Base-by-base conservation (phyloP, 176 grass and related monocot species). In the Oryza punctata region DNA sequence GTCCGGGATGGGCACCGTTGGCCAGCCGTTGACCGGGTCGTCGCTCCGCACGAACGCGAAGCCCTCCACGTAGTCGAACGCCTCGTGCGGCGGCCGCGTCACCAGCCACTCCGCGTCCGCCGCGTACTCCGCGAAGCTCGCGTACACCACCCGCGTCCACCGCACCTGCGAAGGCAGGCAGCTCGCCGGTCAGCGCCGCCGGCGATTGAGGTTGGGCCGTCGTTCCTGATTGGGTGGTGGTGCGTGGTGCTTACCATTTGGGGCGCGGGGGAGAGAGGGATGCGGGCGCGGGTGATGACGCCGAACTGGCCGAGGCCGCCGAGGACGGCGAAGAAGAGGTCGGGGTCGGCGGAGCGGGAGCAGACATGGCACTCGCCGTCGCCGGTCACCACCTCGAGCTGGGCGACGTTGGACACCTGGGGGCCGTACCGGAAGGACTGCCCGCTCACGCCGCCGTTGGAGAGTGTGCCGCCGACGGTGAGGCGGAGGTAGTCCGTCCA, bases 241-340 rank as follows among this genome's bases (percentile, higher is more conserved):
- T 41, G 32, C 6, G 49, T 52, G 49, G 50, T n/a, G 33, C 11
- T 50, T 78, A 94, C 95, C 95, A 77, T 86, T 49, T 54, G 66
- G 2, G 93, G 96, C 19, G 96, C 93, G 0, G 40, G 81, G 78
- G 57, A 84, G 44, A 96, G 91, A 12, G 89, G 93, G 88, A 99
- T 90, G 63, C 89, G 80, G 0, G 93, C 96, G 63, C 96, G 93
- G 16, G 96, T 98, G 87, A 98, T 96, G 78, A 98, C 74, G 52
- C 89, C 96, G 73, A 98, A 98, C 89, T 98, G 96, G 30, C 96
- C 96, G n/a, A 99, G 91, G 21, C 96, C 96, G 23, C 96, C 96
- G 15, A 99, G 93, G 45, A 90, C 91, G 6, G 91, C 91, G 38
- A 90, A 90, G 88, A 99, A 99, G 80, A 99, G 93, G 67, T 99